These are phyloP conservation scores for Sherardia arvensis DNA, from an alignment of 257 asterid species.

Conservation along the genomic window DNA sequence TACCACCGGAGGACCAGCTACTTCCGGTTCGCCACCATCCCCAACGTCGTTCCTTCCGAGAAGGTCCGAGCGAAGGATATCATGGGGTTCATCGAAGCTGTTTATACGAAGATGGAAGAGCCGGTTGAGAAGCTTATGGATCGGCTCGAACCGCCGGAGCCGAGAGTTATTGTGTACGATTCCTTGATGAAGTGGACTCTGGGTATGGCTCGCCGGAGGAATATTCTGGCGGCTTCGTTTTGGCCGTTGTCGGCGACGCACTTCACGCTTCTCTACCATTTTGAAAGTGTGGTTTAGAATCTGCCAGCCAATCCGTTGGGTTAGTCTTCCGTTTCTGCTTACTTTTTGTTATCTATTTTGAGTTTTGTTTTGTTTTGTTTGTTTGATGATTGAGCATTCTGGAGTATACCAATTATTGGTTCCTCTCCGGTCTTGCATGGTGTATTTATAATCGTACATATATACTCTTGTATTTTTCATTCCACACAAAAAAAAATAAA, in stretches of 20 bases:
- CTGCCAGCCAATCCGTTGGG: constrained; percentile 4
- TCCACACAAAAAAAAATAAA: too few relatives aligned
- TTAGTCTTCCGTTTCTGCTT: neutral
- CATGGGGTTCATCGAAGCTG: constrained; percentile 20
- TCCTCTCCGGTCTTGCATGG: too few relatives aligned
- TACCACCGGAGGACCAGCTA: constrained; percentile 15
- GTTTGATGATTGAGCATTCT: too few relatives aligned
- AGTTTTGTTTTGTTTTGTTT: too few relatives aligned
- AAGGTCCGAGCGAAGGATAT: constrained; percentile 33
- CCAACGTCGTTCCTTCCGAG: constrained; percentile 58
- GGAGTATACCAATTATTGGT: too few relatives aligned
- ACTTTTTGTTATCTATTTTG: too few relatives aligned
- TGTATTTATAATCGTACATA: too few relatives aligned
- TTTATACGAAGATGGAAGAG: constrained; percentile 27
- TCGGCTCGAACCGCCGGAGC: constrained; percentile 21
- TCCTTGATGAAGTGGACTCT: constrained; percentile 26
- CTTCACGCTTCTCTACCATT: constrained; percentile 28
- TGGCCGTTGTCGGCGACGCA: constrained; percentile 47
- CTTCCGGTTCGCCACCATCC: constrained; percentile 32
- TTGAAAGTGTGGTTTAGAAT: constrained; percentile 29
- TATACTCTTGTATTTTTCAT: too few relatives aligned
- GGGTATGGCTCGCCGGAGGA: constrained; percentile 26
- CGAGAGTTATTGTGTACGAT: constrained; percentile 34
- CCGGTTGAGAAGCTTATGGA: constrained; percentile 46
- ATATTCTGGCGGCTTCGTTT: constrained; percentile 40